These are phyloP conservation scores for Penicillium freii DNA, from an alignment of 2,329 filamentous ascomycete species.

Conservation along the genomic window DNA sequence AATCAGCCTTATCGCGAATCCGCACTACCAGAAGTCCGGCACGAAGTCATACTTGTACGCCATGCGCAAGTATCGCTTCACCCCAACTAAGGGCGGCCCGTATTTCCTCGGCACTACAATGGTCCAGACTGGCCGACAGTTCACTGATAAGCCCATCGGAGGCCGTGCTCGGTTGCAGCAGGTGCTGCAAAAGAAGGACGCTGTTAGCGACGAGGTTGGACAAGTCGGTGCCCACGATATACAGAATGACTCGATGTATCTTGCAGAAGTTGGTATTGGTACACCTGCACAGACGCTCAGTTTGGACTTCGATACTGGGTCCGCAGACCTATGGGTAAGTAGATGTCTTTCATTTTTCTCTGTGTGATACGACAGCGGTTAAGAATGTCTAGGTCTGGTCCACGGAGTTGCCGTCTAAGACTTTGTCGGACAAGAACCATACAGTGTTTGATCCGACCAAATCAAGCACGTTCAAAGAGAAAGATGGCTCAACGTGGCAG, in stretches of 20 bases:
- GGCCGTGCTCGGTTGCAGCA: slow-evolving; percentile 50
- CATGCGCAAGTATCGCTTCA: slow-evolving; percentile 62
- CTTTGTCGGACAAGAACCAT: slow-evolving; percentile 44
- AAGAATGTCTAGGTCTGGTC: slow-evolving; percentile 52
- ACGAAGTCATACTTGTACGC: slow-evolving; percentile 63
- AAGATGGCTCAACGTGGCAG: slow-evolving; percentile 56
- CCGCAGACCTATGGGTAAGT: slow-evolving; percentile 66
- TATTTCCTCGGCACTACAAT: slow-evolving; percentile 54
- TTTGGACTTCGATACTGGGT: slow-evolving; percentile 70
- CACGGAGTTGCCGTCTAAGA: slow-evolving; percentile 46
- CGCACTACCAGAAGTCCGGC: slow-evolving; percentile 59
- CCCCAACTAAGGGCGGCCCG: slow-evolving; percentile 62
- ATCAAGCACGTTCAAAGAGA: slow-evolving; percentile 59
- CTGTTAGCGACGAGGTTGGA: slow-evolving; percentile 38
- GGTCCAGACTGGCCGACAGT: slow-evolving; percentile 50
- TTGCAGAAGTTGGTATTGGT: slow-evolving; percentile 64
- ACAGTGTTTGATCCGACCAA: slow-evolving; percentile 59
- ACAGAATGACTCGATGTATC: slow-evolving; percentile 66
- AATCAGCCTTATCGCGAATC: slow-evolving; percentile 56
- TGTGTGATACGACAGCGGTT: slow-evolving; percentile 4
- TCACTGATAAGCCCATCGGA: slow-evolving; percentile 47
- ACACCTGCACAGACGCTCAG: slow-evolving; percentile 61
- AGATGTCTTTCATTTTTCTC: neutral
- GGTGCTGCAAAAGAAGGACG: slow-evolving; percentile 51
- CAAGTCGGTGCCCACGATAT: slow-evolving; percentile 61